Base-by-base conservation (phyloP, 108 stramenopile genomes). In the Ochromonas danica region DNA sequence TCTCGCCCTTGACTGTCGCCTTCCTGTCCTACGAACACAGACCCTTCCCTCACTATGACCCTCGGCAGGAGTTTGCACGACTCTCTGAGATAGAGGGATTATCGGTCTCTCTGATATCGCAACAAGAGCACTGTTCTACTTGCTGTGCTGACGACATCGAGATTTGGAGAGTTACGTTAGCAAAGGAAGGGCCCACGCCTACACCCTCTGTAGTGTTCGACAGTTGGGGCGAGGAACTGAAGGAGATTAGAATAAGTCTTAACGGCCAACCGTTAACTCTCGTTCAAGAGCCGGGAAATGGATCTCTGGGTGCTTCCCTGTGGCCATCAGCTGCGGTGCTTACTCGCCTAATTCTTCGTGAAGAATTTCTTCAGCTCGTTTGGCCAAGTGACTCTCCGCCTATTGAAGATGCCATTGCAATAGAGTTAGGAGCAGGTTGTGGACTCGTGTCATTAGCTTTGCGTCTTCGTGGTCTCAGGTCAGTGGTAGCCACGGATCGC, bases 1-100 rank as follows among this genome's bases (percentile, higher is more conserved):
- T 83, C 79, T 71, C 72, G 79, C 36, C 65, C 82, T 1, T 63
- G 74, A 14, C 77, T 81, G 14, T 78, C 82, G 10, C 40, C 79
- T 79, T 41, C 74, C 43, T n/a, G 39, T 85, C 84, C 28, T 85
- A 85, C 79, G 84, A 85, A 82, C 84, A 83, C 33, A 78, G 84
- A 14, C 74, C 82, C 27, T 85, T 75, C 72, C 78, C 79, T 40
- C 42, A 38, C 14, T 85, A 77, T 40, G 84, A 85, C 62, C 84
- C 84, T 1, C 80, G 82, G 14, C 31, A 79, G 65, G 70, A 63
- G 25, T 84, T 84, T 43, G 77, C 40, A 71, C 81, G 80, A 39
- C 80, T 84, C 17, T 78, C 74, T 6, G 78, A 81, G 38, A 81
- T 79, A 17, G 33, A 39, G 25, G 83, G 82, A 30, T 71, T 84